Evolutionary conservation across 805 yeast species (phyloP).

Genomic region (Wickerhamomyces xylosicus): DNA sequence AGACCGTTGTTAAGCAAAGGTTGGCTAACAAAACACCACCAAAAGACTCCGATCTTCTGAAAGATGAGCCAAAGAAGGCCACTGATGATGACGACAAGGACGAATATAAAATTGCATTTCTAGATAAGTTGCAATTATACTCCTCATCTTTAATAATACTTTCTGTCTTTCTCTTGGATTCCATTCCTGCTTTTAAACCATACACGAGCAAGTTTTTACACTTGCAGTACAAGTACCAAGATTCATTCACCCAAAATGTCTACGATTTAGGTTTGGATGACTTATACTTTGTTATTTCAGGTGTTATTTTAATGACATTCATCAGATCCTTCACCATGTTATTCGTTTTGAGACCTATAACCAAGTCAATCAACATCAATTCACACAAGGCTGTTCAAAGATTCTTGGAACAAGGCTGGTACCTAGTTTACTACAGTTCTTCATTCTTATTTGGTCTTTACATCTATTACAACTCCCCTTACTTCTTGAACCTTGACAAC

Average conservation of each 20-base stretch:
- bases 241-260: slow-evolving; percentile 5
- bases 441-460: slow-evolving; percentile 49
- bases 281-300: slow-evolving; percentile 38
- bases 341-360: slow-evolving; percentile 47
- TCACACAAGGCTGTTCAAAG: slow-evolving; percentile 46
- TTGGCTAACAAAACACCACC: too few species aligned
- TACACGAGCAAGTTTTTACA: slow-evolving; percentile 27
- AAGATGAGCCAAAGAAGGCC: neutral
- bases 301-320: slow-evolving; percentile 47
- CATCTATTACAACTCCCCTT: slow-evolving; percentile 47
- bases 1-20: too few species aligned
- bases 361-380: slow-evolving; percentile 32
- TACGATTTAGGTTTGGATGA: slow-evolving; percentile 54
- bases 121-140: slow-evolving; percentile 21
- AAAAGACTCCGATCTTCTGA: too few species aligned
- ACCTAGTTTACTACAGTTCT: slow-evolving; percentile 43
- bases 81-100: neutral
- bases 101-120: slow-evolving; percentile 5
- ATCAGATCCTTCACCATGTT: slow-evolving; percentile 54
- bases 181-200: slow-evolving; percentile 18
- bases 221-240: slow-evolving; percentile 28
- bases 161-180: slow-evolving; percentile 15
- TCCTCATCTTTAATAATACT: slow-evolving; percentile 16
- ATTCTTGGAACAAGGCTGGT: slow-evolving; percentile 87
- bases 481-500: slow-evolving; percentile 46